A percentile compares a stretch with the other conserved stretches of the same genome.
These are phyloP conservation scores for Solanum aculeatissimum DNA, from an alignment of 305 asterid species.

Conservation along the genomic window DNA sequence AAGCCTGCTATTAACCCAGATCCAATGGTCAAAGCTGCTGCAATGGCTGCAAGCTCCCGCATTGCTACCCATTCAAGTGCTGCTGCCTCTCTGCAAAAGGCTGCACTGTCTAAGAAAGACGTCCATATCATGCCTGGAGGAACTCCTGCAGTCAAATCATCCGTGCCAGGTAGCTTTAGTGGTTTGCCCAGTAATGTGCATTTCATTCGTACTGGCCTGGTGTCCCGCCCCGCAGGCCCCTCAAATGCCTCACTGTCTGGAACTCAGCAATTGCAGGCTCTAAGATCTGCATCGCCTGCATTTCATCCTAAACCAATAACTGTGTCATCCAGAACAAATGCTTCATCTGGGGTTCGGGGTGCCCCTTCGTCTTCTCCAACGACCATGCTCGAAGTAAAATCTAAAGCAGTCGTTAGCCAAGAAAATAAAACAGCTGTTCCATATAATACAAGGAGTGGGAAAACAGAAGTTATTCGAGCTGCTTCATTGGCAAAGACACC, in stretches of 20 bases:
- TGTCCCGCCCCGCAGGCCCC: conserved; percentile 25
- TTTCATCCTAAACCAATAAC: conserved; percentile 17
- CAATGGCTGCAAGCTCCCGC: conserved; percentile 77
- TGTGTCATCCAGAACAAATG: conserved; percentile 10
- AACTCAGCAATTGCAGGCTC: conserved; percentile 26
- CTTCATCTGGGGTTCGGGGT: conserved; percentile 12
- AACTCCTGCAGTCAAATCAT: conserved; percentile 30
- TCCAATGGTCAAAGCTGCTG: conserved; percentile 71
- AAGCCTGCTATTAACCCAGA: conserved; percentile 32
- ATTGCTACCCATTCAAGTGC: conserved; percentile 57
- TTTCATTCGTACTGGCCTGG: conserved; percentile 63
- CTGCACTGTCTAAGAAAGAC: conserved; percentile 52
- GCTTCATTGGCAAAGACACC: conserved; percentile 1
- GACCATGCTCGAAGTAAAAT: conserved; percentile 7
- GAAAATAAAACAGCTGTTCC: conserved; percentile 11
- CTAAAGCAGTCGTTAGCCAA: conserved; percentile 3
- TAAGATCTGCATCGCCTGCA: conserved; percentile 22
- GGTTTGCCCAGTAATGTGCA: conserved; percentile 93
- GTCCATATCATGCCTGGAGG: conserved; percentile 54
- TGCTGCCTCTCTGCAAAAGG: conserved; percentile 53
- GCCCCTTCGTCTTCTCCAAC: conserved; percentile 3
- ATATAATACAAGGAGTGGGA: background rate
- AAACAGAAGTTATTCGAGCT: background rate
- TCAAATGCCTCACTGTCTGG: conserved; percentile 26
- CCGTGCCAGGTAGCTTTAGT: conserved; percentile 20